Evolutionary conservation across 306 rosid genomes (phyloP).

Genomic region (Trichosanthes truncata): DNA sequence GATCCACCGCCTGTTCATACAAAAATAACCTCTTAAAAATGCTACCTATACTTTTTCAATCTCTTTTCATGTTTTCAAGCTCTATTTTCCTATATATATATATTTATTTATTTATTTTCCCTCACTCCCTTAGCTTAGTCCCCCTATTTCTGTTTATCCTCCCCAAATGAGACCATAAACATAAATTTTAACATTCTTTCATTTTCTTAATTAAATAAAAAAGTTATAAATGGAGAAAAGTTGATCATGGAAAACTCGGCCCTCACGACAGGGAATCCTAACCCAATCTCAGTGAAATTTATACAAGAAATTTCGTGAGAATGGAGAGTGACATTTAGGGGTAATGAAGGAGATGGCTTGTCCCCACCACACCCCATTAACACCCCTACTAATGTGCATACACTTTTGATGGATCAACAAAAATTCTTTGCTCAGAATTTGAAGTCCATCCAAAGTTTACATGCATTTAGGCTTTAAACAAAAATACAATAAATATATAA

Average conservation of each 20-base stretch:
- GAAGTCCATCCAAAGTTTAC: neutral
- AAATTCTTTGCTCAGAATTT: neutral
- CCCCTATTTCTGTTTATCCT: too few species aligned
- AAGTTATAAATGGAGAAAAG: too few species aligned
- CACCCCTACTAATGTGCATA: neutral
- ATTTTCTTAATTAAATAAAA: too few species aligned
- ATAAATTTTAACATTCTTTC: too few species aligned
- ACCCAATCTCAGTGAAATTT: too few species aligned
- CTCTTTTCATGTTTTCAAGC: neutral
- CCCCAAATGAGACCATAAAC: too few species aligned
- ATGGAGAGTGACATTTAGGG: too few species aligned
- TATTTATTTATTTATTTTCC: neutral
- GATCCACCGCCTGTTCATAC: conserved; percentile 69
- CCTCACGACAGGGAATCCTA: too few species aligned
- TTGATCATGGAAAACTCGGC: too few species aligned
- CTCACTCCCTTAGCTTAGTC: neutral
- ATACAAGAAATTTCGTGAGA: too few species aligned
- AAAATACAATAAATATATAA: neutral
- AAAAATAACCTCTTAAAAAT: conserved; percentile 18
- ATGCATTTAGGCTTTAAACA: neutral
- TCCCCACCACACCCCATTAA: too few species aligned
- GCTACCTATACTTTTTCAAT: neutral
- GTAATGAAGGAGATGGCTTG: too few species aligned
- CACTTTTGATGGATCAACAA: neutral
- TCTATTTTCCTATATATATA: neutral